Evolutionary conservation across 225 moss, liverwort and hornwort genomes (phyloP), one percentile per base, ranked within the genome.

Genomic region (Polytrichum commune): DNA sequence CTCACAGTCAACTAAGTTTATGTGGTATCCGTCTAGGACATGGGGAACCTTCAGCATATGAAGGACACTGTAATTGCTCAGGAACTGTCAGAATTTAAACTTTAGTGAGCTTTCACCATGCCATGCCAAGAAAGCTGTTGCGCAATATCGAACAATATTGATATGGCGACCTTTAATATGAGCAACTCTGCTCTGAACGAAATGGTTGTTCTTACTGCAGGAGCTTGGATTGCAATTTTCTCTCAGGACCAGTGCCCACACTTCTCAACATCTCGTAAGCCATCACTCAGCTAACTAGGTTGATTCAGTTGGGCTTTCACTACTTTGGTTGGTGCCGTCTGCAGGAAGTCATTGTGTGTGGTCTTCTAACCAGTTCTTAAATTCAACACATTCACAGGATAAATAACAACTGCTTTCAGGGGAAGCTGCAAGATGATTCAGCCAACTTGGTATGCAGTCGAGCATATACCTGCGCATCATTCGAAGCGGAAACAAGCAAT

Each of bases 191-290:
- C 32, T 32, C 7, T 32, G 32, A 32, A 32, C 32, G 32, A 32
- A 1, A 32, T 13, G 57, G 27, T 58, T 69, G 63, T 72, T 33
- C 22, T 25, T 53, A 30, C 32, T 61, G 72, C 69, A 75, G 78
- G 75, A 78, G 46, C 19, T 62, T 78, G 65, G 65, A 78, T 55
- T 82, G 72, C 38, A 78, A 75, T 54, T 75, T 60, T 29, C 75
- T 82, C 27, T 67, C 69, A 64, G 74, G 75, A 60, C 64, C 64
- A 16, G 10, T 60, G 65, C 74, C 69, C 53, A 33, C 53, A 6
- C 19, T 75, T 7, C 32, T 6, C 8, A 65, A 64, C 62, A 61
- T 75, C 54, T 75, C 72, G 69, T 69, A 55, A 78, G 78, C 18
- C 19, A 60, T 55, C 54, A 19, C 24, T 19, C 13, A 54, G 30